These are phyloP conservation scores for Geotrichum australiense DNA, from an alignment of 1,139 yeast species.

Conservation along the genomic window DNA sequence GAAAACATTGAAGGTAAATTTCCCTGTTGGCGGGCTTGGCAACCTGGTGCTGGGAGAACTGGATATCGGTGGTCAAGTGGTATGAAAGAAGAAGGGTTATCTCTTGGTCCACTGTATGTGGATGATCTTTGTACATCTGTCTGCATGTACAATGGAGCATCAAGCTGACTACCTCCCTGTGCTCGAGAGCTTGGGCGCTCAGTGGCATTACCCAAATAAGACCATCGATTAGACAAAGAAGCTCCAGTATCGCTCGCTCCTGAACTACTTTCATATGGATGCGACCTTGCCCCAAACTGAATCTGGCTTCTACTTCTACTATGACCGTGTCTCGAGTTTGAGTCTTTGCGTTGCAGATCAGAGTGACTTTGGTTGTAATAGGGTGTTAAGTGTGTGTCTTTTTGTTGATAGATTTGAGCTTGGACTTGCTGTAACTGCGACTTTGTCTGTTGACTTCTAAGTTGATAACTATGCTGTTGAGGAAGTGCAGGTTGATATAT, in stretches of 20 bases:
- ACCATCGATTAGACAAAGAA: not conserved
- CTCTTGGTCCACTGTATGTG: not conserved
- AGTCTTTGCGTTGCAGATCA: conserved; percentile 4
- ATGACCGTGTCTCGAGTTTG: conserved; percentile 8
- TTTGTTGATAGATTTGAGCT: not conserved
- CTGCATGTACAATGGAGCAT: conserved; percentile 2
- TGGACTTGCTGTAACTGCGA: not conserved
- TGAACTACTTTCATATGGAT: conserved; percentile 8
- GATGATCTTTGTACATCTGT: conserved; percentile 5
- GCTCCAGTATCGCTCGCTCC: not conserved
- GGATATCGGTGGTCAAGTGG: conserved; percentile 9
- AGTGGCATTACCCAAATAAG: not conserved
- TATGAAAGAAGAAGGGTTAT: not conserved
- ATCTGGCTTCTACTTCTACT: conserved; percentile 12
- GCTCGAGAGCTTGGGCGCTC: not conserved
- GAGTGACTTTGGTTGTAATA: not conserved
- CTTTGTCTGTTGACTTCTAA: conserved; percentile 7
- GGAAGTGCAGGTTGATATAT: not conserved
- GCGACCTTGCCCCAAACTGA: conserved; percentile 6
- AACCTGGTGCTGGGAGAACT: conserved; percentile 7
- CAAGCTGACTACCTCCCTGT: not conserved
- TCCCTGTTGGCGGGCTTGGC: conserved; percentile 4
- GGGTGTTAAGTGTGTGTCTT: not conserved
- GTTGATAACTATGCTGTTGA: too few species aligned
- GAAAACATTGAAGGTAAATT: conserved; percentile 1